Conservation (phyloP, 495 filamentous ascomycete genomes). For the Neurospora tetrasperma region DNA sequence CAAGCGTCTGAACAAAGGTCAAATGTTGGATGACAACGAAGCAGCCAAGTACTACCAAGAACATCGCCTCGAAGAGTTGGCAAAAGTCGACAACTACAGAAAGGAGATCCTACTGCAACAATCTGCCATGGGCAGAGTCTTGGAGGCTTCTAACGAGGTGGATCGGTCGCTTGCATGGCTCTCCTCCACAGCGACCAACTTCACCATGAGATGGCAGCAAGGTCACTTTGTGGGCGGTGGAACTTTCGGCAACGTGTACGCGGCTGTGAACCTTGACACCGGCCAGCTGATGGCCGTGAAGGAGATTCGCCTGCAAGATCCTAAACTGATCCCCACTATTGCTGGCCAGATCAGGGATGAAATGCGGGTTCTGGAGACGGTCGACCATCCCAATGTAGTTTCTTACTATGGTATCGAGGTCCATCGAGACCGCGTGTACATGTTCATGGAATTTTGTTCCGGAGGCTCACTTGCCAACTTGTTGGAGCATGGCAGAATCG, state of each 20-base stretch:
- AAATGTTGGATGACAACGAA: constrained; percentile 76
- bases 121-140: constrained; percentile 75
- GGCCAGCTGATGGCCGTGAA: constrained; percentile 97
- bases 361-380: constrained; percentile 88
- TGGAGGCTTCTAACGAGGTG: constrained; percentile 90
- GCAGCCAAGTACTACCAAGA: constrained; percentile 61
- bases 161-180: constrained; percentile 90
- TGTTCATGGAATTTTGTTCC: constrained; percentile 99
- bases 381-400: constrained; percentile 96
- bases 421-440: constrained; percentile 95
- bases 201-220: constrained; percentile 93
- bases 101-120: constrained; percentile 78
- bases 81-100: constrained; percentile 64
- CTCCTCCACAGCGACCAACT: constrained; percentile 87
- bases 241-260: constrained; percentile 94
- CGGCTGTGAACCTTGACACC: constrained; percentile 91
- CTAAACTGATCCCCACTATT: constrained; percentile 87
- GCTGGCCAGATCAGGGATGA: constrained; percentile 91
- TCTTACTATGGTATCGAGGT: constrained; percentile 97
- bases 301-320: constrained; percentile 94
- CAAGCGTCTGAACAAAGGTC: constrained; percentile 62
- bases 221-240: constrained; percentile 95
- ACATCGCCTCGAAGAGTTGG: constrained; percentile 59
- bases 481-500: constrained; percentile 90
- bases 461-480: constrained; percentile 86